phyloP scores from a whole-genome alignment of 345 rosid species.

The Gossypium stocksii region DNA sequence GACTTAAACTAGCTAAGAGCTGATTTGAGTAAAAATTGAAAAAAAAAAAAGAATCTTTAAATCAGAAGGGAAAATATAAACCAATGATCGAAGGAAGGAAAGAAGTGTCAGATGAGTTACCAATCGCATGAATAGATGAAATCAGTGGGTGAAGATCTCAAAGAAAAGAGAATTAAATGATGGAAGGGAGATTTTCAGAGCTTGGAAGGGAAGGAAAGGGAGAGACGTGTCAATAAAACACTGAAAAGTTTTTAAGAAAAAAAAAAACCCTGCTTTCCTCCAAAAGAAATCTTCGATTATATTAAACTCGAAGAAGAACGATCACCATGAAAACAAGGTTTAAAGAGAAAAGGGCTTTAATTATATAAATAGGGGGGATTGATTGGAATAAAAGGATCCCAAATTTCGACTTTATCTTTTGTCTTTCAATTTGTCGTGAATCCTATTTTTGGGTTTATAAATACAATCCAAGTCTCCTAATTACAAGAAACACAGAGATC shows the following conservation, averaged over 20 bases:
- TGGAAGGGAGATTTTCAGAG: conserved; percentile 3
- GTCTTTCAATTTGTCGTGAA: too few relatives aligned
- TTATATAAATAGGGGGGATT: too few relatives aligned
- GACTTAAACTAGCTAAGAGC: not conserved
- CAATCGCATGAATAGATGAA: conserved; percentile 18
- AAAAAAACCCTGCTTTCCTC: too few relatives aligned
- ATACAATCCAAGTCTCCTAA: too few relatives aligned
- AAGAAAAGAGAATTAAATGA: not conserved
- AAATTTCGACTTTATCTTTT: not conserved
- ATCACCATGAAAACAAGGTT: not conserved
- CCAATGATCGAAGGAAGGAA: not conserved
- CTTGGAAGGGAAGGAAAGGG: not conserved
- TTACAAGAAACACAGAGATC: too few relatives aligned
- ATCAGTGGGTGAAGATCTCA: not conserved
- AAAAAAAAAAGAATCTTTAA: not conserved
- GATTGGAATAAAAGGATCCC: not conserved
- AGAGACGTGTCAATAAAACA: conserved; percentile 9
- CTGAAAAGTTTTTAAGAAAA: not conserved
- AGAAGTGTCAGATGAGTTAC: conserved; percentile 13
- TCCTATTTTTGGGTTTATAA: too few relatives aligned
- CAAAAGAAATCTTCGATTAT: not conserved
- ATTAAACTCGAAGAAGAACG: not conserved
- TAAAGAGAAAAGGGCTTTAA: too few relatives aligned
- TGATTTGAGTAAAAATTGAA: not conserved
- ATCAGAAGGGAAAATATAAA: not conserved